Base-by-base conservation (phyloP, 257 asterid species). In the Scutellaria minor region DNA sequence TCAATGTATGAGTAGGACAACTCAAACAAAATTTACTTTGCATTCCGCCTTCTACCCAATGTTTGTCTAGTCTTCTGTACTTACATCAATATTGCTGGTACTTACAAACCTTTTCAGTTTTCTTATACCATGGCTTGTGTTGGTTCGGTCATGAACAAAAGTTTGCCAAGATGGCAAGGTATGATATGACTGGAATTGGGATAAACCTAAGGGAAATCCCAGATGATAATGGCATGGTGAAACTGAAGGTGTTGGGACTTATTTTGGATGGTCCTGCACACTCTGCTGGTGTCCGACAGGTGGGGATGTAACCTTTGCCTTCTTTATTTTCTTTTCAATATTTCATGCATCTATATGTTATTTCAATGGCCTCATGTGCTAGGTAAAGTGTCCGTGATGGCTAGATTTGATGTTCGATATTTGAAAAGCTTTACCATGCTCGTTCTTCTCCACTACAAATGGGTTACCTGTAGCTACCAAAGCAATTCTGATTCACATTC, bases 91-190 rank as follows among this genome's bases (percentile, higher is more conserved):
- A 66, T 75, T 77, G 69, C 75, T 68, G 81, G 72, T 66, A 82
- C 90, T 85, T 77, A 78, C 83, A 68, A 80, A 74, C 66, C 39
- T 57, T 82, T 86, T 80, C 95, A 88, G 91, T 89, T 75, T 82
- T 85, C 85, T 90, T 82, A 79, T 90, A 80, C 88, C 83, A 63
- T 85, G 88, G 82, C 80, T 79, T 86, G 77, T 85, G 82, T 87
- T 86, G 84, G 81, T 85, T 83, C 76, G 84, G 59, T 90, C 86
- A 68, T 84, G 80, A 64, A 77, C 75, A 81, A 86, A 85, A 94
- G 99, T 87, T 94, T 85, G 87, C 99, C 80, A 91, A 92, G 95
- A 91, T 94, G 98, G 96, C 96, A 64, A 88, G 94, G 83, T 94
- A 90, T 75, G 99, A 94, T 82, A 94, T 94, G 88, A 85, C 95